phyloP scores from a whole-genome alignment of 257 asterid species.

The Echites panduratus region DNA sequence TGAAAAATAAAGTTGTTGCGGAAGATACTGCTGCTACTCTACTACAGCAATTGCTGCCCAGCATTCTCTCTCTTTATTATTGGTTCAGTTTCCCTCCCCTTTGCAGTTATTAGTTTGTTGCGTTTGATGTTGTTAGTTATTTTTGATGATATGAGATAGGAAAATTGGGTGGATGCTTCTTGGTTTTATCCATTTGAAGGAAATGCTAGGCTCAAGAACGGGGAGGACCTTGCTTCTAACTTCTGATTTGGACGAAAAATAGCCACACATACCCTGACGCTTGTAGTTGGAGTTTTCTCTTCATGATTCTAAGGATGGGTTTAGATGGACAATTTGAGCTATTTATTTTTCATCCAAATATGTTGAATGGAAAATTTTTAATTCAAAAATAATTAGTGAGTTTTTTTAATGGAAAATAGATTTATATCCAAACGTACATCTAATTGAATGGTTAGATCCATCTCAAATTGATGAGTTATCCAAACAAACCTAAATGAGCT shows the following conservation, averaged over 20 bases:
- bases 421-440: no score
- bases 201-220: background rate
- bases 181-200: constrained; percentile 6
- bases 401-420: no score
- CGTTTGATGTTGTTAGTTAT: constrained; percentile 14
- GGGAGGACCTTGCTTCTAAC: background rate
- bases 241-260: background rate
- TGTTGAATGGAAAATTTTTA: no score
- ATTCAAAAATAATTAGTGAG: no score
- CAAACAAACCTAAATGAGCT: no score
- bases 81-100: background rate
- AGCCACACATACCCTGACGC: no score
- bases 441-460: no score
- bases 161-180: constrained; percentile 15
- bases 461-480: no score
- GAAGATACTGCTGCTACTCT: constrained; percentile 35
- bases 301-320: no score
- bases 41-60: constrained; percentile 12
- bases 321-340: no score
- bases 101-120: constrained; percentile 6
- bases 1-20: constrained; percentile 31
- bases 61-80: constrained; percentile 7
- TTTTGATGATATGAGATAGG: background rate
- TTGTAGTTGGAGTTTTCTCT: no score
- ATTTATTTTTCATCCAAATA: no score